A percentile compares a stretch with the other conserved stretches of the same genome.
phyloP scores from a whole-genome alignment of 768 basidiomycete genomes.

The Phaeotremella fagi region DNA sequence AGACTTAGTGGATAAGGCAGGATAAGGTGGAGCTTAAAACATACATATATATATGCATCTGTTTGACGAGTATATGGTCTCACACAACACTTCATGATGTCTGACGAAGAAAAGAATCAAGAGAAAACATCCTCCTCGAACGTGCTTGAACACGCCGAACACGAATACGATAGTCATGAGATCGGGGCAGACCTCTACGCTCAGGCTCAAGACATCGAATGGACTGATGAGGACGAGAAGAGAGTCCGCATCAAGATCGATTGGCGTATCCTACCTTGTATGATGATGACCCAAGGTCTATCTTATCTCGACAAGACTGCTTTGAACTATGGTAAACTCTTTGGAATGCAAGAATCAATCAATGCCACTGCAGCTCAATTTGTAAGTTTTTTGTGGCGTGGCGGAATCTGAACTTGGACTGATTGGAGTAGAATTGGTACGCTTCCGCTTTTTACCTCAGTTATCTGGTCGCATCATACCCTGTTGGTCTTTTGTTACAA shows the following conservation, averaged over 20 bases:
- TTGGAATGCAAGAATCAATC: constrained; percentile 21
- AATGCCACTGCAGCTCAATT: constrained; percentile 4
- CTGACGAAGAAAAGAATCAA: no score
- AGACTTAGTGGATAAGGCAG: no score
- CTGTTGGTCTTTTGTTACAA: not conserved
- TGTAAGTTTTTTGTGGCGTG: constrained; percentile 6
- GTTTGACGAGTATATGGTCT: no score
- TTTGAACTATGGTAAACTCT: constrained; percentile 48
- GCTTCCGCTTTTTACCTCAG: constrained; percentile 2
- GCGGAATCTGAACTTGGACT: not conserved
- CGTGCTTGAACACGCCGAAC: no score
- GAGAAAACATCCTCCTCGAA: no score
- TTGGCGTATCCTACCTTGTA: constrained; percentile 32
- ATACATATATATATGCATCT: no score
- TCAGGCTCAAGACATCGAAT: constrained; percentile 1
- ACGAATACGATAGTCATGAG: no score
- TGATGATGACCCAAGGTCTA: constrained; percentile 45
- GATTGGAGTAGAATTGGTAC: constrained; percentile 2
- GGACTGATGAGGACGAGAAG: not conserved
- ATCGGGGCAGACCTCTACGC: constrained; percentile 5
- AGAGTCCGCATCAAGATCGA: constrained; percentile 29
- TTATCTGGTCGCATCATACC: constrained; percentile 3
- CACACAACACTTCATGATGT: no score
- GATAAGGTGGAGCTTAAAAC: no score
- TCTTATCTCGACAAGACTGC: constrained; percentile 48